Conservation (phyloP, 2,329 filamentous ascomycete genomes). For the Diplodia mutila region DNA sequence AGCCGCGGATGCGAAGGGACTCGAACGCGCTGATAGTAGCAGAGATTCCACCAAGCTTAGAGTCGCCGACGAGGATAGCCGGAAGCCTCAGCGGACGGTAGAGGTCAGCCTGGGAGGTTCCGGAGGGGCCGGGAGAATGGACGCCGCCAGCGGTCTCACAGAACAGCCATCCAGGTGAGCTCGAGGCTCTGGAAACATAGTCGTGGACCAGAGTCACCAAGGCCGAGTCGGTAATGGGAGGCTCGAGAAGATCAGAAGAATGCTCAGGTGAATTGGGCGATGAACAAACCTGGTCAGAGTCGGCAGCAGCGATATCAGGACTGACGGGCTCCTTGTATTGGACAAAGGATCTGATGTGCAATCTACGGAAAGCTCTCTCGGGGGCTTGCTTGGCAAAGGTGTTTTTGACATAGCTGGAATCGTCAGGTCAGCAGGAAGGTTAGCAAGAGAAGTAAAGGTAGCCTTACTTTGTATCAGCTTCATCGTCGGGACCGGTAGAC, state of each 20-base stretch:
- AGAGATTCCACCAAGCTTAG: slow-evolving; percentile 77
- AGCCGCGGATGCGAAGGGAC: slow-evolving; percentile 75
- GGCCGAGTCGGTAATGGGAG: slow-evolving; percentile 36
- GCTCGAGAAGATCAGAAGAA: neutral
- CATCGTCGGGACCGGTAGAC: slow-evolving; percentile 71
- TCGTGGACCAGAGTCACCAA: slow-evolving; percentile 48
- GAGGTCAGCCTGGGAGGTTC: slow-evolving; percentile 75
- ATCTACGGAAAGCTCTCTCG: neutral
- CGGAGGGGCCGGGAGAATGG: slow-evolving; percentile 76
- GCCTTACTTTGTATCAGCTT: slow-evolving; percentile 67
- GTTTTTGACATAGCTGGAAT: neutral
- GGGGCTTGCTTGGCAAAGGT: neutral
- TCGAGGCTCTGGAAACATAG: slow-evolving; percentile 46
- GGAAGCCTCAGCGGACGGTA: slow-evolving; percentile 76
- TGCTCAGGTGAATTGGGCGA: too few relatives aligned
- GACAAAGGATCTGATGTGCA: slow-evolving; percentile 63
- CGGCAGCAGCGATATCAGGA: slow-evolving; percentile 72
- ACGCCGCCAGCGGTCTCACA: slow-evolving; percentile 84
- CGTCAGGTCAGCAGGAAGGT: neutral
- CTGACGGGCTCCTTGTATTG: slow-evolving; percentile 76
- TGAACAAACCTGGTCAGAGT: neutral
- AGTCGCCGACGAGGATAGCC: slow-evolving; percentile 74
- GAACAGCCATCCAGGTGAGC: slow-evolving; percentile 61
- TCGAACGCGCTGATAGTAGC: slow-evolving; percentile 80
- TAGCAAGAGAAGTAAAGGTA: neutral